Evolutionary conservation across 257 asterid species (phyloP).

Genomic region (Solanum pennellii): DNA sequence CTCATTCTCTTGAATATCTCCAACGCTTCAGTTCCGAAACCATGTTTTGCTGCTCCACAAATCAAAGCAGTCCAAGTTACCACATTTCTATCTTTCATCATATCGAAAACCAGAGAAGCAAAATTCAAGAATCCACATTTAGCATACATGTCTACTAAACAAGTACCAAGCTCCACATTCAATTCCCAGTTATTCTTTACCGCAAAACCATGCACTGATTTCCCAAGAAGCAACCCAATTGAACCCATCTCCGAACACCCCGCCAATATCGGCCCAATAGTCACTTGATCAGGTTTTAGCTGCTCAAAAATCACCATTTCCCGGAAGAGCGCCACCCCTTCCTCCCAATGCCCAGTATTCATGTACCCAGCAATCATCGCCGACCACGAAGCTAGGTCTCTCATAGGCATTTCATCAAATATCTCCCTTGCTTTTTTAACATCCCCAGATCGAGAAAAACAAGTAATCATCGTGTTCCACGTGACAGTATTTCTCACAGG

Average conservation of each 20-base stretch:
- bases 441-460: not conserved
- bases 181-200: conserved; percentile 39
- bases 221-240: conserved; percentile 39
- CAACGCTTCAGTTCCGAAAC: conserved; percentile 31
- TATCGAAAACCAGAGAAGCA: conserved; percentile 31
- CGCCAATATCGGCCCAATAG: conserved; percentile 24
- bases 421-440: not conserved
- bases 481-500: not conserved
- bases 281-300: conserved; percentile 40
- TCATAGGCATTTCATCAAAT: conserved; percentile 38
- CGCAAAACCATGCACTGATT: conserved; percentile 36
- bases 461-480: not conserved
- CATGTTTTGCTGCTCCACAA: conserved; percentile 44
- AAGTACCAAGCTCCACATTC: conserved; percentile 38
- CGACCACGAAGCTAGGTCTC: conserved; percentile 44
- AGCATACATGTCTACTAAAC: conserved; percentile 52
- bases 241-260: conserved; percentile 45
- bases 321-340: conserved; percentile 35
- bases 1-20: conserved; percentile 42
- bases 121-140: conserved; percentile 43
- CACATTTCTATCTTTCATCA: conserved; percentile 29
- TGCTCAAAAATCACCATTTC: conserved; percentile 19
- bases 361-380: conserved; percentile 44
- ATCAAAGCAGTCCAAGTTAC: conserved; percentile 60
- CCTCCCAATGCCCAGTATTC: conserved; percentile 22